phyloP scores from a whole-genome alignment of 768 basidiomycete species.

The Hericium rajendrae region DNA sequence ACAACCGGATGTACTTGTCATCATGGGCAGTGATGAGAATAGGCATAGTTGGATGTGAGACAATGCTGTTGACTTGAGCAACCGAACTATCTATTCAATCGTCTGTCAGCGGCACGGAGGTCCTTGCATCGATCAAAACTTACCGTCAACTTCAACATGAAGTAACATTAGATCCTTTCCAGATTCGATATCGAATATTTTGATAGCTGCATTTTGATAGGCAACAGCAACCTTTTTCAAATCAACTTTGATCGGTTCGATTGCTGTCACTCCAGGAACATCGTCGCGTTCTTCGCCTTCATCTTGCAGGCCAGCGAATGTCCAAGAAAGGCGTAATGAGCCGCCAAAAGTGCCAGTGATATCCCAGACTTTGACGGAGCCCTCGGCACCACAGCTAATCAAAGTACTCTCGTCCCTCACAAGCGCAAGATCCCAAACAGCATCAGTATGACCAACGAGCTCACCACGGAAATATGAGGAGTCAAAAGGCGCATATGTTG shows the following conservation, averaged over 20 bases:
- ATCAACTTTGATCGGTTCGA: slow-evolving; percentile 77
- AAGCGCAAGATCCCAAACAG: slow-evolving; percentile 91
- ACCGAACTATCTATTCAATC: slow-evolving; percentile 45
- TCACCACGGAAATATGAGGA: slow-evolving; percentile 65
- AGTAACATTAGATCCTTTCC: slow-evolving; percentile 66
- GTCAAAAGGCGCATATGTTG: slow-evolving; percentile 90
- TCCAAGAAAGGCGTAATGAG: slow-evolving; percentile 70
- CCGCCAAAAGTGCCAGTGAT: slow-evolving; percentile 59
- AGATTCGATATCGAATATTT: slow-evolving; percentile 84
- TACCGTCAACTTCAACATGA: slow-evolving; percentile 19
- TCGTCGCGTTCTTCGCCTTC: slow-evolving; percentile 33
- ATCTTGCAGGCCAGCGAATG: slow-evolving; percentile 59
- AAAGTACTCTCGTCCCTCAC: slow-evolving; percentile 76
- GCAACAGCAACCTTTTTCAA: slow-evolving; percentile 84
- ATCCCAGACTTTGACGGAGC: slow-evolving; percentile 90
- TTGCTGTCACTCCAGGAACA: slow-evolving; percentile 60
- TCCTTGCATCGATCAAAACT: background rate
- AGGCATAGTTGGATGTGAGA: slow-evolving; percentile 85
- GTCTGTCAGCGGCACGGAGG: background rate
- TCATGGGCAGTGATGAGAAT: slow-evolving; percentile 87
- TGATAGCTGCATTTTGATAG: slow-evolving; percentile 80
- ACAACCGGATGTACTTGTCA: slow-evolving; percentile 87
- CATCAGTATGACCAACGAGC: slow-evolving; percentile 89
- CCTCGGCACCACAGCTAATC: slow-evolving; percentile 87
- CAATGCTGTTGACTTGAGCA: slow-evolving; percentile 79